Conservation (phyloP, 2,329 filamentous ascomycete genomes). For the Alternaria triticimaculans region DNA sequence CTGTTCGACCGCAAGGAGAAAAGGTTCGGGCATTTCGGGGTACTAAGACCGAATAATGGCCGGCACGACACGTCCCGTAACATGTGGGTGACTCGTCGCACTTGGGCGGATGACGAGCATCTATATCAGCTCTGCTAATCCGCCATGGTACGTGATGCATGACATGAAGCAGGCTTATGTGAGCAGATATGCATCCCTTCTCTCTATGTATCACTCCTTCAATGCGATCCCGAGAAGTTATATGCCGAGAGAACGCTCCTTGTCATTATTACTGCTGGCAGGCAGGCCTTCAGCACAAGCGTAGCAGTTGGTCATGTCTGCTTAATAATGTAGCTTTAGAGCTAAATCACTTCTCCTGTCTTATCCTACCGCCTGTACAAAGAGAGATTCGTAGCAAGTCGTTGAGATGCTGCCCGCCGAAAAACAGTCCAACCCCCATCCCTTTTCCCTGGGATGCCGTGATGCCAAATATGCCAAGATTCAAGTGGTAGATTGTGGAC, state of each 20-base stretch:
- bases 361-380: slow-evolving; percentile 19
- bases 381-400: slow-evolving; percentile 20
- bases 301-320: neutral
- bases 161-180: neutral
- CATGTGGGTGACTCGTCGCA: neutral
- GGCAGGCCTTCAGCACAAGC: neutral
- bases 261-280: slow-evolving; percentile 3
- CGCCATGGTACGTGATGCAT: neutral
- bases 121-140: neutral
- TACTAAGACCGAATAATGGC: neutral
- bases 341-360: neutral
- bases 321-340: neutral
- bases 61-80: slow-evolving; percentile 1
- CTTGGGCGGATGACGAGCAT: neutral
- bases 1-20: neutral
- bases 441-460: slow-evolving; percentile 6
- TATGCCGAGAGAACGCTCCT: neutral
- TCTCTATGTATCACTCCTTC: neutral
- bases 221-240: neutral
- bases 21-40: neutral
- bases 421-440: slow-evolving; percentile 2
- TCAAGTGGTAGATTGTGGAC: slow-evolving; percentile 1
- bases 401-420: slow-evolving; percentile 16
- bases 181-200: neutral
- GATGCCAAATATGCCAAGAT: slow-evolving; percentile 15